Conservation (phyloP, 1,284 basidiomycete species). For the Cryptococcus hybrid region DNA sequence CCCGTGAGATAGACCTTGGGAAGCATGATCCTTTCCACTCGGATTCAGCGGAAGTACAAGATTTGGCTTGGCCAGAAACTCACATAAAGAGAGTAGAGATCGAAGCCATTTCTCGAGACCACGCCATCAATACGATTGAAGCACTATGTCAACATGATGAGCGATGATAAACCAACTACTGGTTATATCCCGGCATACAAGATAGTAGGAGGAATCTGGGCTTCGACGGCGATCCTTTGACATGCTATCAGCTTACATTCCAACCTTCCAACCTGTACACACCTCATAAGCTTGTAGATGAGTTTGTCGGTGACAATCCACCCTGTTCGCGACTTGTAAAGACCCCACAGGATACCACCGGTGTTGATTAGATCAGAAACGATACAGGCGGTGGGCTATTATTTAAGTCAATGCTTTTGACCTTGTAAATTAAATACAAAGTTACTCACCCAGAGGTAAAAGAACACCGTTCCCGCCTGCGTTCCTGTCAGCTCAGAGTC, state of each 20-base stretch:
- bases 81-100: neutral
- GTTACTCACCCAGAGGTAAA: constrained; percentile 11
- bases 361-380: constrained; percentile 14
- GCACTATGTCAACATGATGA: neutral
- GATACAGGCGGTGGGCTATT: constrained; percentile 13
- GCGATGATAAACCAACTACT: neutral
- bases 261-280: neutral
- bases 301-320: constrained; percentile 9
- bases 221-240: constrained; percentile 10
- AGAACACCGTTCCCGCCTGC: constrained; percentile 10
- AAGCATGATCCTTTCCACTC: constrained; percentile 7
- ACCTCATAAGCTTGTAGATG: constrained; percentile 13
- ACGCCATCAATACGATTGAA: neutral
- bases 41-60: neutral
- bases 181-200: constrained; percentile 2
- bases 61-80: neutral
- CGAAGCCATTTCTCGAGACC: neutral
- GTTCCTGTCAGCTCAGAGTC: too few species aligned
- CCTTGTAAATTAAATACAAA: neutral
- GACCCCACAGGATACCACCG: constrained; percentile 11
- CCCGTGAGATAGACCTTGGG: constrained; percentile 16
- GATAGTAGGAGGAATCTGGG: constrained; percentile 14
- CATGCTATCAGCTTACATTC: neutral
- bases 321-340: constrained; percentile 11
- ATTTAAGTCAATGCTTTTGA: neutral